Conservation (phyloP, 192 early-diverging fungal genomes). For the Backusella liffmaniae region DNA sequence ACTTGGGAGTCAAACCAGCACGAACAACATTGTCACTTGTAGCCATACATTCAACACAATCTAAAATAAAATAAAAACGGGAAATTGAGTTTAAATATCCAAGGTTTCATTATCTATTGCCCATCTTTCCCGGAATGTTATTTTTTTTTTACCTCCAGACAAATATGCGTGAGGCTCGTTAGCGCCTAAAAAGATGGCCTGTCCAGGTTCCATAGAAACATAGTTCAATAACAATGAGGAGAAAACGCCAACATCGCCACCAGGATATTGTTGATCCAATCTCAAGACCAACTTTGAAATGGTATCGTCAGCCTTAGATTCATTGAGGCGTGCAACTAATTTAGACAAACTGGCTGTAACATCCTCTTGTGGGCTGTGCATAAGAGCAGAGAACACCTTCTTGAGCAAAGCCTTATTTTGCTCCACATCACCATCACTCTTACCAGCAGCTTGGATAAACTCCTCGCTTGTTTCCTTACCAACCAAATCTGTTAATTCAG, state of each 20-base stretch:
- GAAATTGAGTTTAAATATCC: not conserved
- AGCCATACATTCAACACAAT: constrained; percentile 99
- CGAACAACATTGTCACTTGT: constrained; percentile 96
- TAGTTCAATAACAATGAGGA: constrained; percentile 90
- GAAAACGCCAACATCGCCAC: constrained; percentile 86
- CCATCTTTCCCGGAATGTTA: constrained; percentile 32
- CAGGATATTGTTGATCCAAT: constrained; percentile 80
- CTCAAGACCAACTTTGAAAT: constrained; percentile 69
- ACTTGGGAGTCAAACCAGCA: constrained; percentile 96
- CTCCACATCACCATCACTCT: constrained; percentile 35
- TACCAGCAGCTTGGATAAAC: constrained; percentile 44
- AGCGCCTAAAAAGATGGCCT: constrained; percentile 93
- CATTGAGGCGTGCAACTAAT: constrained; percentile 53
- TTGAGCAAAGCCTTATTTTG: constrained; percentile 45
- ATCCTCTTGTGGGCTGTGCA: constrained; percentile 44
- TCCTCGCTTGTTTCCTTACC: constrained; percentile 46
- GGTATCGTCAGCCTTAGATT: constrained; percentile 16
- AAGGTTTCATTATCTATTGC: constrained; percentile 41
- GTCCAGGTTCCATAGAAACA: constrained; percentile 73
- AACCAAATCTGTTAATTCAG: constrained; percentile 76
- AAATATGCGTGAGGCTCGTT: constrained; percentile 98
- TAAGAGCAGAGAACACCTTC: constrained; percentile 59
- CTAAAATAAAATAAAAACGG: constrained; percentile 43
- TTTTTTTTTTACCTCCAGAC: constrained; percentile 64
- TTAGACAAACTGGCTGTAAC: constrained; percentile 53